Evolutionary conservation across 2,329 filamentous ascomycete species (phyloP), one percentile per base, ranked within the genome.

Genomic region (Fusarium sulawesiense): DNA sequence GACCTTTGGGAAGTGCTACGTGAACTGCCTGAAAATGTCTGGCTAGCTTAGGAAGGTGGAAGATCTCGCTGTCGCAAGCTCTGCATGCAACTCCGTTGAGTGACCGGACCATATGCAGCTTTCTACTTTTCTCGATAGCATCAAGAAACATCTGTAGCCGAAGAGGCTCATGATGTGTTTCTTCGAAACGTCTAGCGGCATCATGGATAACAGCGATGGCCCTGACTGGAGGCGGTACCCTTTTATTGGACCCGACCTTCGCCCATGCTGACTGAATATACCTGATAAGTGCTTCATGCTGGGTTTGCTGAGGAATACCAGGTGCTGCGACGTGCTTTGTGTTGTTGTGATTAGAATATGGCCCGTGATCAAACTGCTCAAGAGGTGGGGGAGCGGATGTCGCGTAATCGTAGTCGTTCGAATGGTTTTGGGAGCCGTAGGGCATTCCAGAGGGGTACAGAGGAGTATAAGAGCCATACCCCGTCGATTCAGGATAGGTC

Each of bases 121-220:
- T 83, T 66, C 85, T 85, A 56, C 85, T 84, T 51, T 84, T 85
- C n/a, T 83, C 84, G 32, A 90, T 74, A 2, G 85, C 86, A 56
- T 88, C 89, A 60, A 85, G 87, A 66, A 91, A 88, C 78, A 89
- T 84, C 14, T 79, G 79, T 34, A 94, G 75, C 11, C 85, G 82
- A 2, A 88, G 86, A 42, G 85, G 83, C 64, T 89, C 83, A 18
- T 81, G 81, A 76, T 90, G 93, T 50, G 83, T 83, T 18, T 85
- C 78, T 45, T 84, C 82, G 74, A 90, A 93, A 37, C 83, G 83
- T 57, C 84, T 84, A 59, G 86, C 83, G 54, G 89, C 80, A 75
- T 92, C 88, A 74, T 91, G 84, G 44, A 94, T 84, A 12, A 92
- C 82, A 48, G 89, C 85, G 64, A 87, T 87, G 18, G 92, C 83